A percentile compares a stretch with the other conserved stretches of the same genome.
These are phyloP conservation scores for Hypoxylon sp. DNA, from an alignment of 2,329 filamentous ascomycete species.

Conservation along the genomic window DNA sequence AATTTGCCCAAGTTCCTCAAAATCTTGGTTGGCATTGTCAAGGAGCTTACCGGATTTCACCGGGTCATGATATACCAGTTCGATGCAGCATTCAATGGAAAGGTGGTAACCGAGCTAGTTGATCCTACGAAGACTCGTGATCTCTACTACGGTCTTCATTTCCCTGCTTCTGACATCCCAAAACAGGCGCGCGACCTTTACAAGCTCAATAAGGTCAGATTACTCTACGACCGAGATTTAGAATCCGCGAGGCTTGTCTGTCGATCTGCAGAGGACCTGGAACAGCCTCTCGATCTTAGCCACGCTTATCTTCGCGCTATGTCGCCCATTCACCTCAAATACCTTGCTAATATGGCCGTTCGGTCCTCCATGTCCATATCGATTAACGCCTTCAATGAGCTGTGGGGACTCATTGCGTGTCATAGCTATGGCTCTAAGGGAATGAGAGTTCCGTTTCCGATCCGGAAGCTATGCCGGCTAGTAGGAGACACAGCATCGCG, in stretches of 20 bases:
- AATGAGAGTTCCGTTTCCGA: slow-evolving; percentile 93
- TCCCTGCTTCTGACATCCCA: slow-evolving; percentile 89
- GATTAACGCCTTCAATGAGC: slow-evolving; percentile 85
- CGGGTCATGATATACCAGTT: slow-evolving; percentile 96
- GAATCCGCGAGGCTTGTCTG: slow-evolving; percentile 87
- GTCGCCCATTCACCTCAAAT: slow-evolving; percentile 91
- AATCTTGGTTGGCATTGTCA: slow-evolving; percentile 86
- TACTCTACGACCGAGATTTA: slow-evolving; percentile 88
- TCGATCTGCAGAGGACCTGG: slow-evolving; percentile 79
- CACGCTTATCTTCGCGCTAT: slow-evolving; percentile 89
- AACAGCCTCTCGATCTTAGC: slow-evolving; percentile 83
- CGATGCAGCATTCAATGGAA: slow-evolving; percentile 84
- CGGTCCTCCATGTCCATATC: slow-evolving; percentile 97
- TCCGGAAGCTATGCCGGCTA: slow-evolving; percentile 91
- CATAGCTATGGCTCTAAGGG: slow-evolving; percentile 83
- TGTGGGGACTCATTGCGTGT: slow-evolving; percentile 91
- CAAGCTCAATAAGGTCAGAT: slow-evolving; percentile 88
- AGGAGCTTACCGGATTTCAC: slow-evolving; percentile 91
- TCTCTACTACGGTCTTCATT: slow-evolving; percentile 88
- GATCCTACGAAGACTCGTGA: slow-evolving; percentile 85
- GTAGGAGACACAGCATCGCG: slow-evolving; percentile 88
- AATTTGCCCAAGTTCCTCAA: slow-evolving; percentile 82
- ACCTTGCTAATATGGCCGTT: slow-evolving; percentile 89
- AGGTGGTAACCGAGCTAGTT: slow-evolving; percentile 89
- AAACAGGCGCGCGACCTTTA: slow-evolving; percentile 91